Conservation (phyloP, 257 asterid species). For the Dorcoceras hygrometricum region DNA sequence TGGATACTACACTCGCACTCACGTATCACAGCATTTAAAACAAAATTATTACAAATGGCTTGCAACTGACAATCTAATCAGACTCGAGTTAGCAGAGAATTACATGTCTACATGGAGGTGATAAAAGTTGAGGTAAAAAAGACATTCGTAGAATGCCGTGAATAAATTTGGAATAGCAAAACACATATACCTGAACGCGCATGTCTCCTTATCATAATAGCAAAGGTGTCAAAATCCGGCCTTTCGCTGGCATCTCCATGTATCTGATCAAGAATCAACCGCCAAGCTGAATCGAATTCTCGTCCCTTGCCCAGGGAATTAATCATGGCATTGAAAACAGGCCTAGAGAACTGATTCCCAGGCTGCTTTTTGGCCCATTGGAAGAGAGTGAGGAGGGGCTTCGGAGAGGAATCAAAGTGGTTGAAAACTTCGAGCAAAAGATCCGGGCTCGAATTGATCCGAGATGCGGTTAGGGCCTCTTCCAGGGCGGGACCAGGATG, state of each 20-base stretch:
- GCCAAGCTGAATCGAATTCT: constrained; percentile 78
- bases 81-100: neutral
- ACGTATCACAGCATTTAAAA: neutral
- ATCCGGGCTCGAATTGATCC: constrained; percentile 37
- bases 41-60: neutral
- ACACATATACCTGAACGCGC: constrained; percentile 64
- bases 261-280: constrained; percentile 47
- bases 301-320: constrained; percentile 67
- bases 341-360: constrained; percentile 37
- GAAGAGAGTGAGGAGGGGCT: constrained; percentile 59
- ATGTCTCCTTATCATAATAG: constrained; percentile 69
- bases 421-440: constrained; percentile 46
- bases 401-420: constrained; percentile 61
- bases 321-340: constrained; percentile 58
- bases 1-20: neutral
- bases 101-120: neutral
- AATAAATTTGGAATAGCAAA: neutral
- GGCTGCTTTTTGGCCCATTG: constrained; percentile 65
- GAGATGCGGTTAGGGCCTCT: constrained; percentile 42
- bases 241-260: constrained; percentile 30
- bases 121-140: neutral
- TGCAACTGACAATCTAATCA: neutral
- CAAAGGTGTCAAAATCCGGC: constrained; percentile 56
- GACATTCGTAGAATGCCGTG: neutral
- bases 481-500: constrained; percentile 59